Base-by-base conservation (phyloP, 2,329 filamentous ascomycete genomes). In the Cladophialophora chaetospira region DNA sequence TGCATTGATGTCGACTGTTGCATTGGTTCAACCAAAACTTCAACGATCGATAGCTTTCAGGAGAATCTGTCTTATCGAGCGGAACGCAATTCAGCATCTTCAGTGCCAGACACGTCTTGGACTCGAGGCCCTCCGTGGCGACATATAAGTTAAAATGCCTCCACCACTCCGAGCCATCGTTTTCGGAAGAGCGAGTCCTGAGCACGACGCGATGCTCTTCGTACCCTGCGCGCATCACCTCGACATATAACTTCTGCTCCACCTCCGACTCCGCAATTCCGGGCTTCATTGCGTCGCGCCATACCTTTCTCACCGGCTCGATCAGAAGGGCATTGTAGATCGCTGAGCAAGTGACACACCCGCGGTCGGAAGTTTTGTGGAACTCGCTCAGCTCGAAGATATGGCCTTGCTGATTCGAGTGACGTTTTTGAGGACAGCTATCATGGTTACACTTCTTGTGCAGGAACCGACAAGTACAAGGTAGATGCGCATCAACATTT, bases 91-190 rank as follows among this genome's bases (percentile, higher is more conserved):
- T 28, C 28, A 47, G 26, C 28, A 29, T 47, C 25, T 17, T 13
- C 13, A 47, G 26, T 13, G 44, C 44, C 26, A 47, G 13, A 21
- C 44, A 47, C 31, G 26, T 8, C 26, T 47, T 31, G 13, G 44
- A 17, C 26, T 31, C 44, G 21, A 28, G 28, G 8, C 2, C 17
- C 5, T 21, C 13, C 31, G 28, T 10, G 10, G 10, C 23, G 25
- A 31, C 28, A 10, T 28, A 47, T 13, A 47, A 21, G 44, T 47
- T 47, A 28, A 47, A 47, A 47, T 47, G 44, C 19, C 44, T 31
- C 44, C 44, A 47, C 5, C 25, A 2, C 28, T 21, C 17, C 1
- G 44, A 47, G 26, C 17, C 19, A 5, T 25, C 21, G 13, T 17
- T 28, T 17, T 33, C 15, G 21, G 17, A 3, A 21, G 17, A 13